Evolutionary conservation across 495 filamentous ascomycete genomes (phyloP), one percentile per base, ranked within the genome.

Genomic region (Penicillium atrosanguineum): DNA sequence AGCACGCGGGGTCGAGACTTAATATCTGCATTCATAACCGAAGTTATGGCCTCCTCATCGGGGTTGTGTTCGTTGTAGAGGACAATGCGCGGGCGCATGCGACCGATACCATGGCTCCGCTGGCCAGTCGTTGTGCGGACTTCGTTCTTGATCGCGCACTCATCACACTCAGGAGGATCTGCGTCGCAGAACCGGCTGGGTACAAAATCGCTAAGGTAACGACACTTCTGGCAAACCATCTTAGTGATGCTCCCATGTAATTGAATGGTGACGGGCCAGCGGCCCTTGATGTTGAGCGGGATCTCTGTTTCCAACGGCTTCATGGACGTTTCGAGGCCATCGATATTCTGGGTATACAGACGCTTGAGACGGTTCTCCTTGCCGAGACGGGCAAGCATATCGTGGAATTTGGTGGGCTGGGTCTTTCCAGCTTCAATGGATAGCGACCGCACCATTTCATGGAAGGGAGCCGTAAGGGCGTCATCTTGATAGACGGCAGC

Each of bases 51-150:
- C 55, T 96, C 93, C 44, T 92, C 89, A 55, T 98, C 94, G 1
- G 94, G 93, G 63, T 96, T 95, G 67, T 90, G 87, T 69, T 98
- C 94, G 69, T 98, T 96, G 75, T 98, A 98, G 21, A 98, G 78
- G 2, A 97, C 92, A 70, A 98, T 96, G 20, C 94, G 85, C 16
- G 94, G 94, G 21, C 94, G 85, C 52, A 98, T 77, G 48, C 88
- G 83, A 25, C 94, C 94, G 50, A 98, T 87, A 1, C 94, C 94
- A 67, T 97, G 95, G 65, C 92, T 95, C 46, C 94, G 83, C 67
- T 95, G 91, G 34, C 92, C 92, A 4, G 86, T 86, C n/a, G 81
- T 81, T 0, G 83, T 84, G 50, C 94, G 88, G 25, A 89, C 83
- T 45, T 81, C 70, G 57, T 98, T 92, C 48, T 83, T 83, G 51